These are phyloP conservation scores for Hericium rajendrae DNA, from an alignment of 768 basidiomycete species.

Conservation along the genomic window DNA sequence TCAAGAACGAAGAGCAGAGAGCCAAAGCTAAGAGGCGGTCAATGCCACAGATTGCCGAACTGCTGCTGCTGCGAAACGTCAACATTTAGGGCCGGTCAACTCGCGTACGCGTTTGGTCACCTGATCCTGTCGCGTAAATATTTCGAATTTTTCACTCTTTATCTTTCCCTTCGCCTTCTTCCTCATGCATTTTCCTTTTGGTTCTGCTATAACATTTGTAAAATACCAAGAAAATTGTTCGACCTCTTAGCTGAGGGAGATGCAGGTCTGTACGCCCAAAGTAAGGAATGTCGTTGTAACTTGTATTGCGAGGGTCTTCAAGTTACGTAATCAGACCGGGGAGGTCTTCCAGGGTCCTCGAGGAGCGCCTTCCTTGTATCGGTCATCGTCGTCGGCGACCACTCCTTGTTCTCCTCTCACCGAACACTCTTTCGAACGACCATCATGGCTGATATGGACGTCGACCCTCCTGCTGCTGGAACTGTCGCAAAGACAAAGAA, in stretches of 20 bases:
- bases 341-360: too few relatives aligned
- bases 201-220: not conserved
- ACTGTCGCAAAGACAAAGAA: constrained; percentile 21
- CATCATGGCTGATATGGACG: constrained; percentile 59
- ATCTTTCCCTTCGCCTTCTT: not conserved
- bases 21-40: constrained; percentile 1
- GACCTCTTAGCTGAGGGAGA: too few relatives aligned
- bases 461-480: constrained; percentile 44
- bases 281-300: too few relatives aligned
- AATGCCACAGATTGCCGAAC: not conserved
- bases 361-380: too few relatives aligned
- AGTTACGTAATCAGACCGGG: too few relatives aligned
- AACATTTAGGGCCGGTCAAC: constrained; percentile 30
- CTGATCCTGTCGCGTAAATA: constrained; percentile 21
- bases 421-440: not conserved
- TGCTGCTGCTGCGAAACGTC: constrained; percentile 12
- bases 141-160: not conserved
- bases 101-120: constrained; percentile 31
- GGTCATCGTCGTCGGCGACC: not conserved
- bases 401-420: not conserved
- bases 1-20: constrained; percentile 30
- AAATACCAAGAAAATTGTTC: not conserved
- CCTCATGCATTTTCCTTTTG: too few relatives aligned
- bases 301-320: too few relatives aligned
- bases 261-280: too few relatives aligned